phyloP scores from a whole-genome alignment of 176 grass and related monocot species.

The Triticum timopheevii region DNA sequence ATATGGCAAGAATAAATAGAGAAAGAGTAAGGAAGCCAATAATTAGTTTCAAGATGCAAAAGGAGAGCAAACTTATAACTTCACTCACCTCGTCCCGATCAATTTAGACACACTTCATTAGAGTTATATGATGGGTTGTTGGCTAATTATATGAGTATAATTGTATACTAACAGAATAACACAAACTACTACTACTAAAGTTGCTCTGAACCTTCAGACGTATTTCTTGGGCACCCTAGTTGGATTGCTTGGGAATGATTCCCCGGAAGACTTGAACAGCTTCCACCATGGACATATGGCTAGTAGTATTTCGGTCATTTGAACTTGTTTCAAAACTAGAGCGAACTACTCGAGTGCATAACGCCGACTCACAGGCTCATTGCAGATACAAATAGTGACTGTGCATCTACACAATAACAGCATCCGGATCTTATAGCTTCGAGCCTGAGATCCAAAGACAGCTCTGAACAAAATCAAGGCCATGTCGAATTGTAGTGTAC shows the following conservation, averaged over 20 bases:
- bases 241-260: not conserved
- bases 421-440: not conserved
- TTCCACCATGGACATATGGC: not conserved
- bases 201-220: too few species aligned
- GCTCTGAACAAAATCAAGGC: slow-evolving; percentile 14
- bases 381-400: not conserved
- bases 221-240: not conserved
- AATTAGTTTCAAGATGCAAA: too few species aligned
- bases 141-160: too few species aligned
- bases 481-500: not conserved
- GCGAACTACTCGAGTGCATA: not conserved
- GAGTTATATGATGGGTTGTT: too few species aligned
- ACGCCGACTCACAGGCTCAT: not conserved
- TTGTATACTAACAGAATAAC: too few species aligned
- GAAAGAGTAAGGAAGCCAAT: too few species aligned
- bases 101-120: too few species aligned
- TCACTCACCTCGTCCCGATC: too few species aligned
- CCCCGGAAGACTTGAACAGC: not conserved
- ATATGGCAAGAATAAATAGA: too few species aligned
- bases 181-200: too few species aligned
- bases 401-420: not conserved
- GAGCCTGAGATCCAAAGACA: not conserved
- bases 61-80: too few species aligned
- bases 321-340: not conserved
- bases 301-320: not conserved